Base-by-base conservation (phyloP, 179 eudicot species). In the Gypsophila paniculata region DNA sequence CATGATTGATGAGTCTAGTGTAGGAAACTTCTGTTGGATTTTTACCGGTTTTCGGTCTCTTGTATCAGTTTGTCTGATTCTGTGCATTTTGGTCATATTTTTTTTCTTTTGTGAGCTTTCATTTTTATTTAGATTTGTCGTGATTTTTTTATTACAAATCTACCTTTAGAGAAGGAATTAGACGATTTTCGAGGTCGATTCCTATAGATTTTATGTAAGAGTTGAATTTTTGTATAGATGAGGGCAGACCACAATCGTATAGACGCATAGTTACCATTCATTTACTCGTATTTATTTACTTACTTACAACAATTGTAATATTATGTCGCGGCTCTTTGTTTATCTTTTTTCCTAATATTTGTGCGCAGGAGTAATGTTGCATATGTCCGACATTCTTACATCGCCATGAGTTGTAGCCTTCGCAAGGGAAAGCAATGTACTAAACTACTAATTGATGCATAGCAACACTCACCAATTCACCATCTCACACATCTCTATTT, bases 61-160 rank as follows among this genome's bases (percentile, higher is more conserved):
- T 13, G 72, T 70, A 53, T 72, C 70, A 71, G 76, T 78, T 75
- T 72, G 72, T 77, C 49, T 83, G 67, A 63, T 51, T 77, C 66
- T 52, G 58, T 77, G 72, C 21, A 69, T 2, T 36, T 64, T 75
- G 78, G 70, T 80, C 74, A 69, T 80, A 82, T 84, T 88, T 81
- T 87, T 88, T 85, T 42, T 9, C 73, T 73, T 81, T 77, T 75
- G 84, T 79, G 89, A 81, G 90, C 74, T 84, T 82, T 73, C 86
- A 75, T 78, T 84, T 85, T 80, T 84, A 74, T 74, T 79, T 66
- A 13, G 26, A 29, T 75, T 36, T 36, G 49, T 11, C 23, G 14
- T n/a, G 25, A 5, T 25, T 19, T 63, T 7, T 63, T 17, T 36
- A n/a, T 18, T 8, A 55, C 15, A 57, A 13, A 46, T 21, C 13